Evolutionary conservation across 345 rosid genomes (phyloP).

Genomic region (Mangifera indica): DNA sequence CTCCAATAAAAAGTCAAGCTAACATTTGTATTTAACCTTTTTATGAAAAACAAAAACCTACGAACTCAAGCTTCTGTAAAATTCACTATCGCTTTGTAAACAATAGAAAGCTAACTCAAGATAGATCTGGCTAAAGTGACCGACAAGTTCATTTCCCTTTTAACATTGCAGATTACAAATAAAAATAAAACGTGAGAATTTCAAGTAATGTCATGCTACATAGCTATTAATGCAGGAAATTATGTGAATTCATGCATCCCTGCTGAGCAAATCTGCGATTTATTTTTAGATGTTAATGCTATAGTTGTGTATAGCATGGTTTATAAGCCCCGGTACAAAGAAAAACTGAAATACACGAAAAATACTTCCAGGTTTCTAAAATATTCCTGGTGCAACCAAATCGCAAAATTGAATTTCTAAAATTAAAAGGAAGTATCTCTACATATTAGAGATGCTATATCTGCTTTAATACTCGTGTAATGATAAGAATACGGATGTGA

Average conservation of each 20-base stretch:
- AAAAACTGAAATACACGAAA: not conserved
- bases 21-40: too few species aligned
- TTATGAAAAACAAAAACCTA: too few species aligned
- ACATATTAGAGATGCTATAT: conserved; percentile 9
- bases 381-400: not conserved
- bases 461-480: not conserved
- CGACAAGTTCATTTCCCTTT: not conserved
- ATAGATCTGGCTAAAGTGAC: not conserved
- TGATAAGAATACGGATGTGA: not conserved
- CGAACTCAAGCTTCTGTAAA: not conserved
- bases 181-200: not conserved
- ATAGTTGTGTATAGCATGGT: not conserved
- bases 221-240: too few species aligned
- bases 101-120: not conserved
- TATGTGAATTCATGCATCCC: not conserved
- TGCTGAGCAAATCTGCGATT: not conserved
- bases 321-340: not conserved
- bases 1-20: too few species aligned
- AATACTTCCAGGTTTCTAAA: not conserved
- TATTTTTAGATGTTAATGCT: not conserved
- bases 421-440: conserved; percentile 19
- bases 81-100: not conserved
- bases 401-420: not conserved
- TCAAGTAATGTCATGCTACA: not conserved
- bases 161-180: not conserved